A percentile compares a stretch with the other conserved stretches of the same genome.
Evolutionary conservation across 2,329 filamentous ascomycete species (phyloP).

Genomic region (Colletotrichum noveboracense): DNA sequence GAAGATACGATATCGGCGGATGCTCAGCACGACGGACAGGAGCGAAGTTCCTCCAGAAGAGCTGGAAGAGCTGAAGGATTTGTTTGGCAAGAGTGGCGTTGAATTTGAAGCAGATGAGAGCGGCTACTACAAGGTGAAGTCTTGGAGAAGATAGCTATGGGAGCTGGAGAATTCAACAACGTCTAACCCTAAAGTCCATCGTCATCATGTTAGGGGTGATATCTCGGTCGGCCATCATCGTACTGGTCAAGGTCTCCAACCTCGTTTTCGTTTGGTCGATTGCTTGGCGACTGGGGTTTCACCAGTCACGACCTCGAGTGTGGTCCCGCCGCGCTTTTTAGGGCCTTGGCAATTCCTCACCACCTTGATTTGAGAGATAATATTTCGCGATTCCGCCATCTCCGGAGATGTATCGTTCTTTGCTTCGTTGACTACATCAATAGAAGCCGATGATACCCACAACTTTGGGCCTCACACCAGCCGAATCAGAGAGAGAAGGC

Average conservation of each 20-base stretch:
- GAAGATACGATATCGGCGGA: neutral
- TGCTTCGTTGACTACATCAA: neutral
- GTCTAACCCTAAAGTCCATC: rapidly evolving
- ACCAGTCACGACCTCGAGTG: neutral
- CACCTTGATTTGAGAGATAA: neutral
- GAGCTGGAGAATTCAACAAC: neutral
- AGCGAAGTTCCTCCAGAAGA: neutral
- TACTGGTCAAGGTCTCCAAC: neutral
- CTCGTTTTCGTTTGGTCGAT: neutral
- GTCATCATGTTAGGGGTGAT: neutral
- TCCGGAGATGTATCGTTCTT: neutral
- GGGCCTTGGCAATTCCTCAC: neutral
- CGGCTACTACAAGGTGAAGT: neutral
- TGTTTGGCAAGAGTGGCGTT: neutral
- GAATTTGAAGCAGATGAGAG: neutral
- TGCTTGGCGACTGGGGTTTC: neutral
- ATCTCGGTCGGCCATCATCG: neutral
- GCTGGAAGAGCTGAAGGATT: neutral
- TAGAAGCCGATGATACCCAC: neutral
- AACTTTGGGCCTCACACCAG: rapidly evolving
- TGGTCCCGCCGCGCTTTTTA: neutral
- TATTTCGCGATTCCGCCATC: neutral
- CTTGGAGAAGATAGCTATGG: neutral
- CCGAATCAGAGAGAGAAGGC: rapidly evolving
- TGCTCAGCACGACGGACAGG: rapidly evolving